A percentile compares a stretch with the other conserved stretches of the same genome.
phyloP scores from a whole-genome alignment of 768 basidiomycete species.

The Tephrocybe rancida region DNA sequence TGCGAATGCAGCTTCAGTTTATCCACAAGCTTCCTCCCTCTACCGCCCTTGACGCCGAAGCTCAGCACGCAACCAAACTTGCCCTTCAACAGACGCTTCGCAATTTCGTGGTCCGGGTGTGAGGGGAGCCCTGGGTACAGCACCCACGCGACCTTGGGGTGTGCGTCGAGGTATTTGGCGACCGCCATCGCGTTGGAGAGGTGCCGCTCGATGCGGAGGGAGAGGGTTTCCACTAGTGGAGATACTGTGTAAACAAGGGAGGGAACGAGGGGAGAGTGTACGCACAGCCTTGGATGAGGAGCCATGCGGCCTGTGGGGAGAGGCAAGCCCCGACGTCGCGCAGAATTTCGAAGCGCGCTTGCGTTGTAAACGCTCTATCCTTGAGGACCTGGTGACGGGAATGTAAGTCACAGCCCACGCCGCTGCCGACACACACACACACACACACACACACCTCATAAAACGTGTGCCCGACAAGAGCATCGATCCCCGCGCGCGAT shows the following conservation, averaged over 20 bases:
- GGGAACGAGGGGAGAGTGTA: too few relatives aligned
- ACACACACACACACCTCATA: slow-evolving; percentile 11
- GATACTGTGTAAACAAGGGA: too few relatives aligned
- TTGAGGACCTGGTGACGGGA: slow-evolving; percentile 12
- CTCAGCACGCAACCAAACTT: slow-evolving; percentile 64
- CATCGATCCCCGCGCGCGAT: slow-evolving; percentile 1
- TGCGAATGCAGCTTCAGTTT: slow-evolving; percentile 37
- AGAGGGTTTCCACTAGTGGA: slow-evolving; percentile 53
- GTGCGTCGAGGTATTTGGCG: slow-evolving; percentile 47
- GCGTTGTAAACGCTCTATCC: slow-evolving; percentile 18
- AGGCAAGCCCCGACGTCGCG: slow-evolving; percentile 57
- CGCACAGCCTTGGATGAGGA: slow-evolving; percentile 50
- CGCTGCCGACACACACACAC: neutral
- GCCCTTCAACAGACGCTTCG: slow-evolving; percentile 43
- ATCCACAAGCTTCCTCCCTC: slow-evolving; percentile 34
- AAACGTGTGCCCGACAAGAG: slow-evolving; percentile 12
- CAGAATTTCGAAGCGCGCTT: slow-evolving; percentile 49
- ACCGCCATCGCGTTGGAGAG: slow-evolving; percentile 51
- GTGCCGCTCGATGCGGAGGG: slow-evolving; percentile 60
- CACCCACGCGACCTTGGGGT: slow-evolving; percentile 64
- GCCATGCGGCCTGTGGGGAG: slow-evolving; percentile 61
- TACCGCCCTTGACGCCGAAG: slow-evolving; percentile 61
- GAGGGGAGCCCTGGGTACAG: slow-evolving; percentile 58
- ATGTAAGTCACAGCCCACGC: neutral
- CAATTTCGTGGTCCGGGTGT: slow-evolving; percentile 54